Percentiles rank a stretch among this genome's conserved stretches.
Evolutionary conservation across 2,329 filamentous ascomycete genomes (phyloP).

Genomic region (Dothiorella sarmentorum): DNA sequence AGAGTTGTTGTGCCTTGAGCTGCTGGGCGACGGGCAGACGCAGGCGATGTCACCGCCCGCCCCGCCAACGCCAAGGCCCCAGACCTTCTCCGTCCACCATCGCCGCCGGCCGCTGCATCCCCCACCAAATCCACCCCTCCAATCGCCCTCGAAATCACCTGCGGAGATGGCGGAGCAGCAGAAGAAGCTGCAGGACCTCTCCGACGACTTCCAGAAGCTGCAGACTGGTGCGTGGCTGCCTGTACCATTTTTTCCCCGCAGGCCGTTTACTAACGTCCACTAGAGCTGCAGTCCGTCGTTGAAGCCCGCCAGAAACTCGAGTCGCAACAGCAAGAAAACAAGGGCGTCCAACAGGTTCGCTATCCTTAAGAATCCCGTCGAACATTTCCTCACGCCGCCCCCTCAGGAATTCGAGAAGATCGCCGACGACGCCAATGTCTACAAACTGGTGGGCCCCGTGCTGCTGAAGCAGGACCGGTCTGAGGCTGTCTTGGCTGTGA

Average conservation of each 20-base stretch:
- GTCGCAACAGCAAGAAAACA: conserved; percentile 90
- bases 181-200: conserved; percentile 74
- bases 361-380: neutral
- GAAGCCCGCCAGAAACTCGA: conserved; percentile 86
- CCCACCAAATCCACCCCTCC: neutral
- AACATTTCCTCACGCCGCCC: neutral
- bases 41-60: conserved; percentile 8
- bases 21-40: conserved; percentile 2
- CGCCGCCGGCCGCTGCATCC: neutral
- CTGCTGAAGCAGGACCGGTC: conserved; percentile 90
- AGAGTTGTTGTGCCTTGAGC: conserved; percentile 9
- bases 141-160: neutral
- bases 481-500: conserved; percentile 87
- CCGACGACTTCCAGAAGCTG: conserved; percentile 82
- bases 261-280: neutral
- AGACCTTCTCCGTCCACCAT: conserved; percentile 3
- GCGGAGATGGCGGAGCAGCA: conserved; percentile 54
- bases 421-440: conserved; percentile 81
- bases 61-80: conserved; percentile 8
- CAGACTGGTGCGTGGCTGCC: conserved; percentile 63
- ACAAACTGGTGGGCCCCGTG: conserved; percentile 91
- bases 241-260: neutral
- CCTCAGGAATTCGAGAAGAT: conserved; percentile 77
- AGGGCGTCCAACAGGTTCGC: conserved; percentile 73
- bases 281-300: conserved; percentile 76